phyloP scores from a whole-genome alignment of 805 yeast genomes.

The Candida taoyuanica region DNA sequence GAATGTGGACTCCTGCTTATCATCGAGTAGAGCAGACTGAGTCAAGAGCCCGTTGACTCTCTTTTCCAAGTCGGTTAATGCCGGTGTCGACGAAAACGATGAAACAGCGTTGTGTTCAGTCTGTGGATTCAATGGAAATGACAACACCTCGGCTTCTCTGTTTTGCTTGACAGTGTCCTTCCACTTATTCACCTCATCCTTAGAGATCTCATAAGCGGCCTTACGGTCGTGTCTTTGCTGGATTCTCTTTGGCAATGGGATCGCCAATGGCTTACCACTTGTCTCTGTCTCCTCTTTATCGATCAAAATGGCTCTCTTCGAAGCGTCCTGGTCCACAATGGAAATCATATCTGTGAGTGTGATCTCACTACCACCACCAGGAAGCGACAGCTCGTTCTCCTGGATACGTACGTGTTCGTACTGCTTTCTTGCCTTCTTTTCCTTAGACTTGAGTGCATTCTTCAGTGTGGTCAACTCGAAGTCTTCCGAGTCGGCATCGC shows the following conservation, averaged over 20 bases:
- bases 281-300: constrained; percentile 32
- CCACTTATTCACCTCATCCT: constrained; percentile 86
- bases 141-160: constrained; percentile 78
- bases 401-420: constrained; percentile 48
- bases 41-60: constrained; percentile 57
- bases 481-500: constrained; percentile 42
- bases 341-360: constrained; percentile 73
- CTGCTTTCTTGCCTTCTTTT: constrained; percentile 39
- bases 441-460: constrained; percentile 34
- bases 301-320: constrained; percentile 47
- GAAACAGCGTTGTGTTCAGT: constrained; percentile 46
- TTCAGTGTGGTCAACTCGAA: constrained; percentile 49
- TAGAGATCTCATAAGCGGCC: constrained; percentile 88
- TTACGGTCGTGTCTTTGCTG: constrained; percentile 80
- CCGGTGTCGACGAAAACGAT: constrained; percentile 45
- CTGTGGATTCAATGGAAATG: constrained; percentile 60
- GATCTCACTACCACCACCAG: constrained; percentile 54
- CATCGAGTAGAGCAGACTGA: constrained; percentile 66
- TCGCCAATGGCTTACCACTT: constrained; percentile 49
- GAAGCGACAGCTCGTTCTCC: constrained; percentile 69
- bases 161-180: constrained; percentile 73
- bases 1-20: constrained; percentile 72
- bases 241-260: constrained; percentile 82
- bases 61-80: constrained; percentile 56
- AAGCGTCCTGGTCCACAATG: constrained; percentile 47